Percentiles rank a stretch among this genome's conserved stretches.
Conservation (phyloP, 306 rosid species). For the Lupinus albus region DNA sequence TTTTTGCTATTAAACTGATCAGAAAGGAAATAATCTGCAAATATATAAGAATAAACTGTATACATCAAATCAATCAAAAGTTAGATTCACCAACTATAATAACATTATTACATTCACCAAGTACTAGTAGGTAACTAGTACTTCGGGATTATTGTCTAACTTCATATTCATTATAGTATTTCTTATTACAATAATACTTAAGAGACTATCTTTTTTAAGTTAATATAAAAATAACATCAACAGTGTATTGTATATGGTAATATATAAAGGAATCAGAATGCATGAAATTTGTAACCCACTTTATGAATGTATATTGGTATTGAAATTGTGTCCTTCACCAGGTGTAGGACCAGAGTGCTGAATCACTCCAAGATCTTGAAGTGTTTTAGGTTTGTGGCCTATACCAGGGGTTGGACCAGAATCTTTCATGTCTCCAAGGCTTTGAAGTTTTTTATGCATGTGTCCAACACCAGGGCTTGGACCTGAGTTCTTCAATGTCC, state of each 20-base stretch:
- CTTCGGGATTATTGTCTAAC: not conserved
- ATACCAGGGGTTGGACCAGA: no score
- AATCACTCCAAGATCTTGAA: no score
- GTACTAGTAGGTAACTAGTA: not conserved
- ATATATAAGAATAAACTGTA: not conserved
- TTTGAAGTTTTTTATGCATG: slow-evolving; percentile 13
- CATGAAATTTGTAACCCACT: not conserved
- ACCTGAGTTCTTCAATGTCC: slow-evolving; percentile 38
- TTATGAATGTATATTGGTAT: not conserved
- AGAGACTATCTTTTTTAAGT: not conserved
- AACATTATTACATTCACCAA: slow-evolving; percentile 4
- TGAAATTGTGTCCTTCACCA: slow-evolving; percentile 44
- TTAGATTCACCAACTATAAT: slow-evolving; percentile 8
- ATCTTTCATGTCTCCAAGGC: not conserved
- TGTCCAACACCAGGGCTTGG: slow-evolving; percentile 41
- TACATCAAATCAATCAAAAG: not conserved
- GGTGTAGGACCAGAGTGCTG: slow-evolving; percentile 55
- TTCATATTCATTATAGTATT: not conserved
- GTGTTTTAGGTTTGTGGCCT: no score
- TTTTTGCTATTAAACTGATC: not conserved
- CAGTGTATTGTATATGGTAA: no score
- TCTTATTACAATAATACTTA: not conserved
- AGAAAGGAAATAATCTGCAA: slow-evolving; percentile 18
- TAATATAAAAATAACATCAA: not conserved
- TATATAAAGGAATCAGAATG: not conserved